A percentile compares a stretch with the other conserved stretches of the same genome.
These are phyloP conservation scores for Melanogaster broomeanus DNA, from an alignment of 768 basidiomycete species.

Conservation along the genomic window DNA sequence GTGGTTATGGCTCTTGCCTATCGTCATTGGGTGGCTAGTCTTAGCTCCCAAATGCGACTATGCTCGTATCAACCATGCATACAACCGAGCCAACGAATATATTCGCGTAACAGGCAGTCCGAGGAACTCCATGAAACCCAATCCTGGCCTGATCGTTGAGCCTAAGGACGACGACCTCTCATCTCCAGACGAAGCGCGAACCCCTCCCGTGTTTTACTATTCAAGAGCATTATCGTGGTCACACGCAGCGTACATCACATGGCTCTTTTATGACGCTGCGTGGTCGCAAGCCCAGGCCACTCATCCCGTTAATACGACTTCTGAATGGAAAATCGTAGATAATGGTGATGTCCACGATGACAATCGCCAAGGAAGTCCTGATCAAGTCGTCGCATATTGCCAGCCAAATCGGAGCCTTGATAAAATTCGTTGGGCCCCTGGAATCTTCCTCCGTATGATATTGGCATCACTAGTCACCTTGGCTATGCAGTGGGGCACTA, in stretches of 20 bases:
- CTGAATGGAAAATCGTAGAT: not conserved
- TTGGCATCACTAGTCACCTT: constrained; percentile 33
- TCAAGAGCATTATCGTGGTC: constrained; percentile 24
- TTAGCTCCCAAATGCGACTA: constrained; percentile 43
- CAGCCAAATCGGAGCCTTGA: not conserved
- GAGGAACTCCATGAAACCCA: not conserved
- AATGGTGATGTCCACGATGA: constrained; percentile 3
- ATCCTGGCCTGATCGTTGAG: constrained; percentile 19
- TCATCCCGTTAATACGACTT: not conserved
- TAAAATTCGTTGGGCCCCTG: constrained; percentile 19
- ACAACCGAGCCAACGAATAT: constrained; percentile 12
- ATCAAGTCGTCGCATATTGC: constrained; percentile 24
- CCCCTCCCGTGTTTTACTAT: constrained; percentile 27
- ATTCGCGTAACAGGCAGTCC: not conserved
- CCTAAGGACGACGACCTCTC: not conserved
- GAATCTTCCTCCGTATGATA: constrained; percentile 25
- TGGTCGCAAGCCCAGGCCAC: constrained; percentile 4
- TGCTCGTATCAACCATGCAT: constrained; percentile 24
- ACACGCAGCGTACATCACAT: constrained; percentile 13
- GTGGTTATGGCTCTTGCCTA: constrained; percentile 47
- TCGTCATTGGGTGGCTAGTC: constrained; percentile 43
- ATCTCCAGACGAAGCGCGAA: constrained; percentile 28
- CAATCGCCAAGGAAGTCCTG: constrained; percentile 18
- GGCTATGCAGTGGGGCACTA: constrained; percentile 35
- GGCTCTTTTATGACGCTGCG: constrained; percentile 17